Base-by-base conservation (phyloP, 768 basidiomycete genomes). In the Macrolepiota albuminosa region DNA sequence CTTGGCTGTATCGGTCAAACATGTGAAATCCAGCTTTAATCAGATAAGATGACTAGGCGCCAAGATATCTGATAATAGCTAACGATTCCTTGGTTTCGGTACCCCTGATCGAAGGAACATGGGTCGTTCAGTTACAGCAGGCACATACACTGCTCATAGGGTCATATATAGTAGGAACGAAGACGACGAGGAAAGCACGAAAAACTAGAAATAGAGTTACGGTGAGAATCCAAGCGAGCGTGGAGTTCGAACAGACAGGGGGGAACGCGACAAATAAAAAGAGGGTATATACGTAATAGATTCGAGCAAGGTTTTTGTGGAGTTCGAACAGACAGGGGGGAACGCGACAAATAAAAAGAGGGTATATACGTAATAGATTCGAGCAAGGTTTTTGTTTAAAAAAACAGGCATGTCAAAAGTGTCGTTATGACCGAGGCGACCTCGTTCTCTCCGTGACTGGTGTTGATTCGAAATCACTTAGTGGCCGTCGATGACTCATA, bases 401-500 rank as follows among this genome's bases (percentile, higher is more conserved):
- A 24, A 39, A 51, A 68, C 16, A 8, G 63, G 60, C 59, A 36
- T 4, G 29, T 29, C 29, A 54, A 61, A 61, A 70, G 61, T 60
- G 68, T 60, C 66, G 68, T 77, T 74, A 82, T 78, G 79, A 80
- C 56, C 76, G 78, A 58, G 79, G 80, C 63, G 87, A 88, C 65
- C 84, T 78, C 56, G 81, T 77, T 72, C 88, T 83, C 66, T 87
- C 82, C 62, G 83, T 75, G 43, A 77, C 69, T 46, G 81, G 73
- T 43, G 81, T 80, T 39, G 84, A 75, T 64, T 91, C 91, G 60
- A 87, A 87, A 63, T 89, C 87, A 68, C 86, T 89, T 46, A 89
- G 72, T 42, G 85, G 84, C 65, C 87, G 81, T 67, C 89, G 84
- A 64, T 79, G 83, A 71, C 83, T 85, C 84, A 91, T 86, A 8